These are phyloP conservation scores for Starmerella vaccinii DNA, from an alignment of 805 yeast genomes.

Conservation along the genomic window DNA sequence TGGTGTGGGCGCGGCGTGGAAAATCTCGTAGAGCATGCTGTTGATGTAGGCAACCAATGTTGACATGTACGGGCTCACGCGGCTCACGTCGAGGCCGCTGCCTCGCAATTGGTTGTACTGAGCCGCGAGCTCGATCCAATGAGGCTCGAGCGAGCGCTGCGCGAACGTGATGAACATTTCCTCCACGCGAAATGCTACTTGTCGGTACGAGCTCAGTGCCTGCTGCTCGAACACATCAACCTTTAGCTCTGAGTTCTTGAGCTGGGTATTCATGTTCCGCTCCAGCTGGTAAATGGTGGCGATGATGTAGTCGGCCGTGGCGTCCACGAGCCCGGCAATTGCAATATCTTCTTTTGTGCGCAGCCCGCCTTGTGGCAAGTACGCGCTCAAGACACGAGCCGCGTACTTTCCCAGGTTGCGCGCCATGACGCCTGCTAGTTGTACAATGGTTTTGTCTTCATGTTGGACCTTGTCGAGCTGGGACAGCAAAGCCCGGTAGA, in stretches of 20 bases:
- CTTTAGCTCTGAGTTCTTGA: not conserved
- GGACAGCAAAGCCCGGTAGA: slow-evolving; percentile 59
- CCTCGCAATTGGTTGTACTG: slow-evolving; percentile 13
- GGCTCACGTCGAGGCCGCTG: slow-evolving; percentile 13
- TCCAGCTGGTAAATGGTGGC: slow-evolving; percentile 9
- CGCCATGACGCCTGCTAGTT: slow-evolving; percentile 50
- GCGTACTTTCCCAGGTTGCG: slow-evolving; percentile 56
- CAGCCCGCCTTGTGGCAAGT: slow-evolving; percentile 35
- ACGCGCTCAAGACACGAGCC: slow-evolving; percentile 40
- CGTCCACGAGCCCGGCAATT: slow-evolving; percentile 60
- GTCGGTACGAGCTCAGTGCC: slow-evolving; percentile 14
- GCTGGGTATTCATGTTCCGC: not conserved
- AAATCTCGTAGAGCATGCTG: slow-evolving; percentile 36
- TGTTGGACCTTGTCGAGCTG: slow-evolving; percentile 55
- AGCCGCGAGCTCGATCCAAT: slow-evolving; percentile 76
- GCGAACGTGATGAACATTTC: slow-evolving; percentile 46
- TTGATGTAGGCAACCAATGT: slow-evolving; percentile 35
- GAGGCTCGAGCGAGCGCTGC: slow-evolving; percentile 48
- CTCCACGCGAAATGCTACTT: slow-evolving; percentile 15
- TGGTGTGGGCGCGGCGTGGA: slow-evolving; percentile 52
- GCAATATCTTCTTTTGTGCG: slow-evolving; percentile 51
- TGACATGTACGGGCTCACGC: slow-evolving; percentile 18
- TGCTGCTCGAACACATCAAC: slow-evolving; percentile 16
- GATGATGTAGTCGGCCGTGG: slow-evolving; percentile 84
- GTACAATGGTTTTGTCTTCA: slow-evolving; percentile 32